These are phyloP conservation scores for Penicillium crystallinum DNA, from an alignment of 495 filamentous ascomycete genomes.

Conservation along the genomic window DNA sequence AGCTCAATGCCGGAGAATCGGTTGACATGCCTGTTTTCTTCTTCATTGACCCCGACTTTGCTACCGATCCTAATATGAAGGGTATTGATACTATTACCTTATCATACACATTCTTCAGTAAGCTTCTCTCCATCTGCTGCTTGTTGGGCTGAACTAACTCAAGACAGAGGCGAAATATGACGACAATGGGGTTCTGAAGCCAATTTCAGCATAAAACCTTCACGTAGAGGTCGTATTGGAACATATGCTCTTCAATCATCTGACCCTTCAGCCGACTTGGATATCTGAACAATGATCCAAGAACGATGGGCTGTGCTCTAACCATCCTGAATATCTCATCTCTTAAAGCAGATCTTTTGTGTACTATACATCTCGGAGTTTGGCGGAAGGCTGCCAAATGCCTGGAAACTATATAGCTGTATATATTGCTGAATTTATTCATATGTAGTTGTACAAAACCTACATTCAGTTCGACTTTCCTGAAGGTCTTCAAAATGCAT, in stretches of 20 bases:
- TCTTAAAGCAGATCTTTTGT: conserved; percentile 12
- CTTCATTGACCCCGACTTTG: conserved; percentile 94
- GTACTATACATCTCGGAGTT: conserved; percentile 19
- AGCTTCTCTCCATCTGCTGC: conserved; percentile 29
- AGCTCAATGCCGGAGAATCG: conserved; percentile 89
- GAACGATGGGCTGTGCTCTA: background rate
- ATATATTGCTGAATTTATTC: conserved; percentile 1
- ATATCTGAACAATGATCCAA: background rate
- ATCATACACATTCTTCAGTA: conserved; percentile 98
- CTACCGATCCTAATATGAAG: conserved; percentile 86
- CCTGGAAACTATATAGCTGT: background rate
- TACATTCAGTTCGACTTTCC: background rate
- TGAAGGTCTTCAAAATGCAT: background rate
- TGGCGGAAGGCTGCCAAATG: background rate
- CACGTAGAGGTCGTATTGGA: background rate
- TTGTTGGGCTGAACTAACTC: conserved; percentile 18
- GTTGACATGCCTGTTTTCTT: conserved; percentile 99
- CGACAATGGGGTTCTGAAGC: conserved; percentile 62
- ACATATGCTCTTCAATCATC: background rate
- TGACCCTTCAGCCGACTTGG: background rate
- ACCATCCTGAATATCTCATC: conserved; percentile 13
- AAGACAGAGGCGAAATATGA: conserved; percentile 78
- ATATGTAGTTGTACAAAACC: background rate
- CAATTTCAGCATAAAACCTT: conserved; percentile 26
- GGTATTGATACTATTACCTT: conserved; percentile 91